Percentiles rank a stretch among this genome's conserved stretches.
Evolutionary conservation across 2,329 filamentous ascomycete genomes (phyloP).

Genomic region (Aspergillus piperis): DNA sequence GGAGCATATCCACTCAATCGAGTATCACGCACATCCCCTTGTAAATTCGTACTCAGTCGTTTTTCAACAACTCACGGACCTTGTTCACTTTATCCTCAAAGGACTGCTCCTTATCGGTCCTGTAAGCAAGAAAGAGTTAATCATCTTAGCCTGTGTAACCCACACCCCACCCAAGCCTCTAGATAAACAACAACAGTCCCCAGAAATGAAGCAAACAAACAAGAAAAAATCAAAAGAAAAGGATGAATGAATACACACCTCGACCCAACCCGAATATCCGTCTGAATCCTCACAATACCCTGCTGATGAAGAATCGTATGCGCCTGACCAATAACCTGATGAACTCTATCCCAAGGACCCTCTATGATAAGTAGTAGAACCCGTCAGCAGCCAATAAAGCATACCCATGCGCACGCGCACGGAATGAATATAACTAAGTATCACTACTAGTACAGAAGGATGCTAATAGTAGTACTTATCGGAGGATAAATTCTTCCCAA

Average conservation of each 20-base stretch:
- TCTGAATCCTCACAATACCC: conserved; percentile 82
- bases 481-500: neutral
- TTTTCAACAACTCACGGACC: conserved; percentile 56
- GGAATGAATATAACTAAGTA: too few relatives aligned
- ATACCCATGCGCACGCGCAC: too few relatives aligned
- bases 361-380: conserved; percentile 57
- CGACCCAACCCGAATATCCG: conserved; percentile 81
- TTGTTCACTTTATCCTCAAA: conserved; percentile 75
- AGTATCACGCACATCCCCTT: neutral
- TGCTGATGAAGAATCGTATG: conserved; percentile 74
- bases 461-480: too few relatives aligned
- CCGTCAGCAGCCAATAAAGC: conserved; percentile 6
- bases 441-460: too few relatives aligned
- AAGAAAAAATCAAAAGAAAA: neutral
- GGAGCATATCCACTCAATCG: neutral
- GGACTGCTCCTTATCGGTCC: conserved; percentile 83
- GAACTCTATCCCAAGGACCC: conserved; percentile 86
- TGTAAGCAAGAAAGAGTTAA: conserved; percentile 31
- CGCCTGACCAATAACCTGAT: conserved; percentile 81
- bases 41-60: conserved; percentile 19
- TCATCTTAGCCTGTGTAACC: conserved; percentile 14
- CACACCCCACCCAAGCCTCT: neutral
- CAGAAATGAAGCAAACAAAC: neutral
- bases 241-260: conserved; percentile 53
- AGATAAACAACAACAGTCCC: conserved; percentile 26